Evolutionary conservation across 2,329 filamentous ascomycete species (phyloP).

Genomic region (Chaetomium sp.): DNA sequence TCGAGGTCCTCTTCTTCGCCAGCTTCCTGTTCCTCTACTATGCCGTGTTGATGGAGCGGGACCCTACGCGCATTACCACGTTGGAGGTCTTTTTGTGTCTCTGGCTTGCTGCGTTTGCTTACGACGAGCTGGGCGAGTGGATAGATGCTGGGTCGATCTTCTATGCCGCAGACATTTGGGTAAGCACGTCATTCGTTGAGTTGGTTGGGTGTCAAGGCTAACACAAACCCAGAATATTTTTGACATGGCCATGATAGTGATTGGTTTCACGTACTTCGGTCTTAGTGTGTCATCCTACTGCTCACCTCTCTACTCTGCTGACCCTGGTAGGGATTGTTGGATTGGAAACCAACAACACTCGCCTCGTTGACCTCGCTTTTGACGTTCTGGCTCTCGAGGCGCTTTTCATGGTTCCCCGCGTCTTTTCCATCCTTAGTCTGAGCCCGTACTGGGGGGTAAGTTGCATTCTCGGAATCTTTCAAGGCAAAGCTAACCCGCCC

Average conservation of each 20-base stretch:
- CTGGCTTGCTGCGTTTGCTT: slow-evolving; percentile 85
- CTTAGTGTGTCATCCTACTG: slow-evolving; percentile 59
- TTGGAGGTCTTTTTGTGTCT: slow-evolving; percentile 76
- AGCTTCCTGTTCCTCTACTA: slow-evolving; percentile 81
- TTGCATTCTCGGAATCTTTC: background rate
- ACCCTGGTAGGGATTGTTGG: slow-evolving; percentile 63
- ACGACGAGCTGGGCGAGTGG: slow-evolving; percentile 84
- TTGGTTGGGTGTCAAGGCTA: slow-evolving; percentile 59
- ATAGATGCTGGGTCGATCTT: slow-evolving; percentile 84
- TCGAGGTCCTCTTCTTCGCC: slow-evolving; percentile 80
- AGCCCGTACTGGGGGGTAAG: slow-evolving; percentile 79
- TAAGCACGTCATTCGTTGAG: slow-evolving; percentile 64
- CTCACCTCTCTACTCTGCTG: slow-evolving; percentile 28
- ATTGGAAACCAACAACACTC: slow-evolving; percentile 58
- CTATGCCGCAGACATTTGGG: slow-evolving; percentile 83
- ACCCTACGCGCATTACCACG: slow-evolving; percentile 64
- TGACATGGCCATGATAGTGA: slow-evolving; percentile 74
- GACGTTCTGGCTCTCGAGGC: slow-evolving; percentile 89
- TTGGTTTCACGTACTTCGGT: slow-evolving; percentile 71
- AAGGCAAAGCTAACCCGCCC: slow-evolving; percentile 12
- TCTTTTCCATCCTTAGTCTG: slow-evolving; percentile 83
- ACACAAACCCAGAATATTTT: slow-evolving; percentile 70
- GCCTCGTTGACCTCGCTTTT: slow-evolving; percentile 77
- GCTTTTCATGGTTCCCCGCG: slow-evolving; percentile 84
- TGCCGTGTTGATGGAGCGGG: slow-evolving; percentile 75